phyloP scores from a whole-genome alignment of 2,329 filamentous ascomycete genomes.

The Nemania abortiva region DNA sequence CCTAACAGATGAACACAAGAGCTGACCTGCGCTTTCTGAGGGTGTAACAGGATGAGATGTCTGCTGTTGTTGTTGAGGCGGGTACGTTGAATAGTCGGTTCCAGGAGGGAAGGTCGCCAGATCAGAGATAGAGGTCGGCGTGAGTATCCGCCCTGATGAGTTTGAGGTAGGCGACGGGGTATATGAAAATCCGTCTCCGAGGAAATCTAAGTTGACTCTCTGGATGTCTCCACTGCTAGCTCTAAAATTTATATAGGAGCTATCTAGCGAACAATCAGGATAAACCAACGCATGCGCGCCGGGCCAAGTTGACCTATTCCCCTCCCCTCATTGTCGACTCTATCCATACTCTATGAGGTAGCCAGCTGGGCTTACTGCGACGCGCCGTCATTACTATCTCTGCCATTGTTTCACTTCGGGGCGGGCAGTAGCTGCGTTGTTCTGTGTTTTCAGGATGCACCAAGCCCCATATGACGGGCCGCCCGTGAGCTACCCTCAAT shows the following conservation, averaged over 20 bases:
- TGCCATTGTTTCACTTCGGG: conserved; percentile 20
- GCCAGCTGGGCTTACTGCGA: not conserved
- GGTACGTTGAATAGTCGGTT: conserved; percentile 39
- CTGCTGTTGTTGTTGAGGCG: conserved; percentile 22
- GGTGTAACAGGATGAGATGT: conserved; percentile 39
- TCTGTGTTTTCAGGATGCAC: conserved; percentile 41
- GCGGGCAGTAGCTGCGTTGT: conserved; percentile 13
- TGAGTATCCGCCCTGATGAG: conserved; percentile 32
- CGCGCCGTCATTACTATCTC: not conserved
- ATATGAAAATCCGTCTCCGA: conserved; percentile 34
- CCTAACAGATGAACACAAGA: no score
- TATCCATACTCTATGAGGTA: not conserved
- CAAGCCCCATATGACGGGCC: conserved; percentile 41
- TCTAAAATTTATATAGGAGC: no score
- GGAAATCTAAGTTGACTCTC: conserved; percentile 33
- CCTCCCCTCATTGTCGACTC: conserved; percentile 7
- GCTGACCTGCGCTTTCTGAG: no score
- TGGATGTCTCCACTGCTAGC: no score
- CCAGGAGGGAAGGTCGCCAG: conserved; percentile 21
- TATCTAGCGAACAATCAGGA: no score
- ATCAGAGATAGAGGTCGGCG: conserved; percentile 27
- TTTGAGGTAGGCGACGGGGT: conserved; percentile 41
- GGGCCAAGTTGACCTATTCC: no score
- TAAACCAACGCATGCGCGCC: no score
- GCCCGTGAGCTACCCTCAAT: conserved; percentile 42